phyloP scores from a whole-genome alignment of 768 basidiomycete species.

The Boletus insuetus region DNA sequence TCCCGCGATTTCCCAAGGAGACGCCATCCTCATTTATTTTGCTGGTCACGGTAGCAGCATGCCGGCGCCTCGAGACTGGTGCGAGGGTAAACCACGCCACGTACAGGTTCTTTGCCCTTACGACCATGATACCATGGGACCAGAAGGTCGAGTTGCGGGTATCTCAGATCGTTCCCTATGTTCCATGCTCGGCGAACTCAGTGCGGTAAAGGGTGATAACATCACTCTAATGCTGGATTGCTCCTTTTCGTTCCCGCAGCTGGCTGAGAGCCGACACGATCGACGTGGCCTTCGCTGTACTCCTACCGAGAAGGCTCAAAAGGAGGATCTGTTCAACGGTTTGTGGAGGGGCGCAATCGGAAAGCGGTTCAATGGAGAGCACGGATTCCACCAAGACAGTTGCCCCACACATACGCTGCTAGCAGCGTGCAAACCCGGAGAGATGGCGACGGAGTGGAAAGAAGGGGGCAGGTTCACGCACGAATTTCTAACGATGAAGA shows the following conservation, averaged over 20 bases:
- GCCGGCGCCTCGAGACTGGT: constrained; percentile 60
- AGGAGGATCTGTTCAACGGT: constrained; percentile 53
- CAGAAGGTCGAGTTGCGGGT: constrained; percentile 51
- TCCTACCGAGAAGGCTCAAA: constrained; percentile 49
- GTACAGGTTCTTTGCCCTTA: constrained; percentile 66
- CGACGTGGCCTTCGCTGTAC: constrained; percentile 58
- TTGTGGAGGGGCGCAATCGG: constrained; percentile 52
- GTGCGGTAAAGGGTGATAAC: constrained; percentile 60
- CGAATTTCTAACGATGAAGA: constrained; percentile 48
- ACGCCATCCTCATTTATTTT: constrained; percentile 67
- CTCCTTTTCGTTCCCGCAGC: constrained; percentile 50
- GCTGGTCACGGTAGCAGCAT: constrained; percentile 69
- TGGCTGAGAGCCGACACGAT: constrained; percentile 39
- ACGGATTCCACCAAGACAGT: constrained; percentile 44
- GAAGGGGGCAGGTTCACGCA: constrained; percentile 62
- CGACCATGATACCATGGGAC: constrained; percentile 55
- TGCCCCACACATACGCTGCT: constrained; percentile 50
- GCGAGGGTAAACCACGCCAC: constrained; percentile 37
- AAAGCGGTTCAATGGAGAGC: constrained; percentile 33
- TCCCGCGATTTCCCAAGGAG: constrained; percentile 53
- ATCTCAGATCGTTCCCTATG: constrained; percentile 67
- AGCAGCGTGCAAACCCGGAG: constrained; percentile 53
- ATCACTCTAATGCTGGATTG: constrained; percentile 67
- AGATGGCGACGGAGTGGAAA: constrained; percentile 58
- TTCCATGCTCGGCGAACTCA: constrained; percentile 58